Evolutionary conservation across 208 protist species (phyloP), one percentile per base, ranked within the genome.

Genomic region (Acanthamoeba sp.): DNA sequence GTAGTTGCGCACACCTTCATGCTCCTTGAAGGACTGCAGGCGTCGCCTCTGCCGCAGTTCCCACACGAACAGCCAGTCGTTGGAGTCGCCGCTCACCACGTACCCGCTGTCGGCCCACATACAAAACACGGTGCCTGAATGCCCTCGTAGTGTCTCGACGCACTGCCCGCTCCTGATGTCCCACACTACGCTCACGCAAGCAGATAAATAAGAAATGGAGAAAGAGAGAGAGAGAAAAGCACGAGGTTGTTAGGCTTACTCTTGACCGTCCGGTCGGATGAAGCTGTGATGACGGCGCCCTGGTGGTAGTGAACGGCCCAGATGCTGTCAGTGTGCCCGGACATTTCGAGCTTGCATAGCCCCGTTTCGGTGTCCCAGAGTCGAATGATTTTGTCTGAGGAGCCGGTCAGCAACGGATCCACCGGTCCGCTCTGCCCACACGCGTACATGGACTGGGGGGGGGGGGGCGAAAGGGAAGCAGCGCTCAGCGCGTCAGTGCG

Each of bases 331-430:
- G 78, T 87, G 48, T 87, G 78, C 1, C 78, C 78, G 5, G 78
- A 22, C 78, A 87, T 87, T 22, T 87, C 78, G 14, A 87, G 78
- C 45, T 87, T 87, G 78, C 78, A 87, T n/a, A 87, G 6, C 14
- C 78, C 78, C 27, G 78, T 87, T 45, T 87, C 78, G n/a, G 78
- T 38, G 48, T 87, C 78, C 78, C 78, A 87, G 3, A 87, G 29
- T 32, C 78, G 78, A 14, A 87, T 87, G 40, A 87, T 87, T 27
- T 87, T 87, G 34, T 87, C 78, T 12, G 78, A 87, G n/a, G 78
- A 87, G 45, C 45, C 78, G n/a, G 78, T 87, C n/a, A 87, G 78
- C 38, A 87, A 27, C 48, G 78, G 78, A 14, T 50, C 78, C 40
- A 34, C 27, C 45, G 78, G 78, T 27, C 38, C 45, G 24, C 78